Evolutionary conservation across 441 rosid genomes (phyloP), one percentile per base, ranked within the genome.

Genomic region (Capsella rubella): DNA sequence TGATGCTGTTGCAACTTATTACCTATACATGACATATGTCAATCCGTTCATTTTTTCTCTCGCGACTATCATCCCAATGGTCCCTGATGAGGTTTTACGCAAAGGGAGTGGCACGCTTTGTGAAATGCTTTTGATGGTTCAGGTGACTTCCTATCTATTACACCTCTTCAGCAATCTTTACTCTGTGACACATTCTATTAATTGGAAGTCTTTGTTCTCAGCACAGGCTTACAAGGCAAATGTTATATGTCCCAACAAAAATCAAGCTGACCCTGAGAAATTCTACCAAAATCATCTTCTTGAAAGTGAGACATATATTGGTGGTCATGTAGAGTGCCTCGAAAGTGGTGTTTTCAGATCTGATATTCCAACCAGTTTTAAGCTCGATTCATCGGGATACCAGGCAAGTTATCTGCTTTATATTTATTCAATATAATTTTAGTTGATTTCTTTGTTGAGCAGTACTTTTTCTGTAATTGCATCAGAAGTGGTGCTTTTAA

Each of bases 301-400:
- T 79, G 98, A 95, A 83, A 93, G 97, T 67, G 99, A 95, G 85
- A 95, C 99, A 31, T 95, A 95, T 74, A 93, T 93, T 51, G 99
- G 99, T 71, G 99, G 99, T 49, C 98, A 93, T 66, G 99, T 95
- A 67, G 99, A 95, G 79, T 95, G 99, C 83, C 98, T 95, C 71
- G 98, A 95, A 84, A 95, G 97, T 85, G 99, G 99, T n/a, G 99
- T 95, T 81, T 95, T 95, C 80, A 90, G 98, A 84, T 93, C 99
- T 50, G 99, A 95, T 82, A 84, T 95, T 76, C 97, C 97, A 34
- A 91, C 98, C 77, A 84, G 84, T 77, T 95, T 95, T 83, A 95
- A 90, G 89, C 97, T 93, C 64, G 95, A 91, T 74, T 79, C 90
- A 43, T 81, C 88, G 40, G 97, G 92, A 55, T 95, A 89, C 73